A percentile compares a stretch with the other conserved stretches of the same genome.
These are phyloP conservation scores for Nicotiana tabacum DNA, from an alignment of 257 asterid species.

Conservation along the genomic window DNA sequence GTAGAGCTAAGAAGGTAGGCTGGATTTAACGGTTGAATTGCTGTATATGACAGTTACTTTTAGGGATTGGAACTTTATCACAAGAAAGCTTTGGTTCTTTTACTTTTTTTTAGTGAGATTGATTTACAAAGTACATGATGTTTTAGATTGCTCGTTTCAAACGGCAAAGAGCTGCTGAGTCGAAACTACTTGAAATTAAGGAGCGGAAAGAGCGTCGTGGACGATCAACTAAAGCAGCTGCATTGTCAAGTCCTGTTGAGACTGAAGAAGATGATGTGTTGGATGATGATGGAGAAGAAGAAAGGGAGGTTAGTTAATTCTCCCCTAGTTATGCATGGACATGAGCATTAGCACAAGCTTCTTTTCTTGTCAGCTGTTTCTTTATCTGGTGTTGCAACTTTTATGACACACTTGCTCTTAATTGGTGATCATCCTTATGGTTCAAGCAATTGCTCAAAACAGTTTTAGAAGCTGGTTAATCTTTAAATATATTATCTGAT, in stretches of 20 bases:
- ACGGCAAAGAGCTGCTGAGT: constrained; percentile 85
- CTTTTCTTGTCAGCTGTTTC: background rate
- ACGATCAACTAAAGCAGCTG: constrained; percentile 92
- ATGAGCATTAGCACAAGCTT: background rate
- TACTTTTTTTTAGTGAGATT: background rate
- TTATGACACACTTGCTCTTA: background rate
- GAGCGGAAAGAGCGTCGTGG: constrained; percentile 95
- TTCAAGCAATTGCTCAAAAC: background rate
- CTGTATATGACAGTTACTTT: background rate
- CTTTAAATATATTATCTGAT: background rate
- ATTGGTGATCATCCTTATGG: background rate
- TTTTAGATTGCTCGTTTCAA: constrained; percentile 77
- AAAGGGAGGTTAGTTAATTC: constrained; percentile 70
- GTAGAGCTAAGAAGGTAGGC: constrained; percentile 80
- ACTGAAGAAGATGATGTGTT: constrained; percentile 63
- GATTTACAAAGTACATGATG: background rate
- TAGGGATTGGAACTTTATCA: background rate
- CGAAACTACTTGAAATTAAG: constrained; percentile 72
- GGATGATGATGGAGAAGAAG: constrained; percentile 98
- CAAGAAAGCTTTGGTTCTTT: background rate
- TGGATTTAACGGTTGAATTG: background rate
- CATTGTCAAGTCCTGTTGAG: constrained; percentile 75
- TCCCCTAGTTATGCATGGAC: background rate
- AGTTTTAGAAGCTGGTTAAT: background rate
- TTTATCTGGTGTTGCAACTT: background rate